Base-by-base conservation (phyloP, 192 early-diverging fungal species). In the Dissophora ornata region DNA sequence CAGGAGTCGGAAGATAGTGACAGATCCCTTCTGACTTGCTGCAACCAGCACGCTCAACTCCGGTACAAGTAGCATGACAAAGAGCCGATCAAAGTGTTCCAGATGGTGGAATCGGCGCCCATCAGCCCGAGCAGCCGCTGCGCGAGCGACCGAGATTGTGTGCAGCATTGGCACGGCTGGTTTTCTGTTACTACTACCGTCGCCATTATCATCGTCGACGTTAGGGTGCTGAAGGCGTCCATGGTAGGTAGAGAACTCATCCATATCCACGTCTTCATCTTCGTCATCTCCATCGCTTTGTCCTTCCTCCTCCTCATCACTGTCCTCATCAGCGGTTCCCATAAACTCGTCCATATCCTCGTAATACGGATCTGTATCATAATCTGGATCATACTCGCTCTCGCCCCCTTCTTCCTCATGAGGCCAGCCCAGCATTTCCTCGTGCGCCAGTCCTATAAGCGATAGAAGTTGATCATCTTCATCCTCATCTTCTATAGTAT, bases 1-100 rank as follows among this genome's bases (percentile, higher is more conserved):
- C 28, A 77, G 24, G 1, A 77, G 53, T 29, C 73, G 45, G 32
- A 77, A 73, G 4, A 80, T 49, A 0, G 79, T 67, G 12, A 80
- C 42, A 1, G 57, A 28, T 18, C 79, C 79, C 53, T 80, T 80
- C 50, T 80, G 79, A 45, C 67, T 71, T 30, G 79, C 79, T 18
- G 69, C 53, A 16, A 80, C 38, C 22, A 80, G 52, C 3, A 70
- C 33, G 15, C 60, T 45, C 13, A 75, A 26, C 32, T 68, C 79
- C 2, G 79, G 69, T 3, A 80, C 42, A 4, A 80, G 21, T 19
- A 57, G 38, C 59, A 80, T 73, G 22, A 69, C 59, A 64, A 73
- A 68, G 12, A 80, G 34, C 2, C 79, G 69, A 32, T 80, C 79
- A 67, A 62, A 80, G 13, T 71, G 69, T 13, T 69, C 79, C 59